Percentiles rank a stretch among this genome's conserved stretches.
These are phyloP conservation scores for Chalara sp. DNA, from an alignment of 2,329 filamentous ascomycete genomes.

Conservation along the genomic window DNA sequence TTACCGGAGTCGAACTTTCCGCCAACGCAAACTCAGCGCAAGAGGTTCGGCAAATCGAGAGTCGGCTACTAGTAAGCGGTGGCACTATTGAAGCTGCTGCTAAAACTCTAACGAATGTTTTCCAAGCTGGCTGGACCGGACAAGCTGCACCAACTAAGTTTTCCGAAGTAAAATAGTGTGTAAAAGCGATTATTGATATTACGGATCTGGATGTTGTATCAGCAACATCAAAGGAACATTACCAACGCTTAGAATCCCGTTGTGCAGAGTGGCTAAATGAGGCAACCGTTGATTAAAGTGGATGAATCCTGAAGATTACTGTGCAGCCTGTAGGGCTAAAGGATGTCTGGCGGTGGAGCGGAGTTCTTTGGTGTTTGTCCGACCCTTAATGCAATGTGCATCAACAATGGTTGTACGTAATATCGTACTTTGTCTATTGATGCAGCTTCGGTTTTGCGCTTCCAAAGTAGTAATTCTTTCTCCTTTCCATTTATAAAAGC, in stretches of 20 bases:
- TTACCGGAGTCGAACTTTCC: constrained; percentile 6
- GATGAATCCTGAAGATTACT: constrained; percentile 10
- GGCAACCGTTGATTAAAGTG: constrained; percentile 9
- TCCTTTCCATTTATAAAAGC: too few species aligned
- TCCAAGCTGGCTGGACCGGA: constrained; percentile 10
- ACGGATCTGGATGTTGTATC: constrained; percentile 5
- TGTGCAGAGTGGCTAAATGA: constrained; percentile 9
- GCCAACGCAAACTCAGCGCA: constrained; percentile 5
- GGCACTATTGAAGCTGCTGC: constrained; percentile 5
- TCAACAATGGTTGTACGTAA: too few species aligned
- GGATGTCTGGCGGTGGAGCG: constrained; percentile 7
- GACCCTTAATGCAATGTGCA: too few species aligned
- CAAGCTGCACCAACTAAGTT: constrained; percentile 8
- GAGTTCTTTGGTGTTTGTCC: too few species aligned
- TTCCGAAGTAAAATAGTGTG: constrained; percentile 5
- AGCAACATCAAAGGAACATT: constrained; percentile 8
- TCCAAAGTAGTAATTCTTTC: too few species aligned
- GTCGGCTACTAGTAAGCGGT: constrained; percentile 3
- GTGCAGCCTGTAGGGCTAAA: constrained; percentile 8
- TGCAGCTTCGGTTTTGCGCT: too few species aligned
- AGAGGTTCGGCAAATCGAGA: constrained; percentile 9
- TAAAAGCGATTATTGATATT: constrained; percentile 8
- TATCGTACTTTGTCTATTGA: too few species aligned
- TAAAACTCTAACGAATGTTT: constrained; percentile 5
- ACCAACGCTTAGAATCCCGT: constrained; percentile 9